phyloP scores from a whole-genome alignment of 2,329 filamentous ascomycete species.

The Trichoderma pleuroti region DNA sequence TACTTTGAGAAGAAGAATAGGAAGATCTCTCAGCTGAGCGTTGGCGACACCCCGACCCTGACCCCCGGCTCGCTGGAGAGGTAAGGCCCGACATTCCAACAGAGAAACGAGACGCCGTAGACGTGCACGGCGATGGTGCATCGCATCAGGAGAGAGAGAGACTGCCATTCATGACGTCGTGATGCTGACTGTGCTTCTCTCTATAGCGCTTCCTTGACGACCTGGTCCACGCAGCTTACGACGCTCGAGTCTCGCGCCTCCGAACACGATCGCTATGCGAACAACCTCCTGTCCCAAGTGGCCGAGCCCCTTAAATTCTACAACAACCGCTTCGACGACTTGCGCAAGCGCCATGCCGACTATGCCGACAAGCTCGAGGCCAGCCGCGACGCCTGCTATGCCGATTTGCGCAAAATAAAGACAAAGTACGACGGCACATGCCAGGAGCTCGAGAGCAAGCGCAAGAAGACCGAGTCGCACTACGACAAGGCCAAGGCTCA shows the following conservation, averaged over 20 bases:
- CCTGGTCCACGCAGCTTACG: conserved; percentile 90
- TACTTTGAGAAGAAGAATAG: conserved; percentile 96
- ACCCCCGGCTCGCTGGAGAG: conserved; percentile 94
- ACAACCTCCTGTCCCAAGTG: conserved; percentile 72
- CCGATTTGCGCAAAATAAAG: conserved; percentile 85
- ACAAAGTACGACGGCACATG: conserved; percentile 88
- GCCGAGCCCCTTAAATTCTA: conserved; percentile 82
- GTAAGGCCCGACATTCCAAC: conserved; percentile 36
- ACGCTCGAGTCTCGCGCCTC: conserved; percentile 83
- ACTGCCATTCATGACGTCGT: neutral
- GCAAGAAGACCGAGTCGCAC: conserved; percentile 92
- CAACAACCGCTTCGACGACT: conserved; percentile 75
- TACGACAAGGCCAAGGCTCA: conserved; percentile 94
- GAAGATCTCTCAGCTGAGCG: conserved; percentile 82
- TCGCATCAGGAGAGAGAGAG: neutral
- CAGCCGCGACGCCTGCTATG: conserved; percentile 80
- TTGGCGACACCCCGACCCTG: conserved; percentile 87
- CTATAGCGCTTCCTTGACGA: conserved; percentile 82
- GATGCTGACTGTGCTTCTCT: neutral
- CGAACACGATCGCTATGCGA: conserved; percentile 83
- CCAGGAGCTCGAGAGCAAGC: conserved; percentile 88
- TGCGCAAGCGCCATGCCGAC: conserved; percentile 86
- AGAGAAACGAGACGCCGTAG: neutral
- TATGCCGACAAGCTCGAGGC: conserved; percentile 85
- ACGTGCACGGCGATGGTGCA: neutral